Evolutionary conservation across 768 basidiomycete genomes (phyloP), one percentile per base, ranked within the genome.

Genomic region (Auricularia heimuer): DNA sequence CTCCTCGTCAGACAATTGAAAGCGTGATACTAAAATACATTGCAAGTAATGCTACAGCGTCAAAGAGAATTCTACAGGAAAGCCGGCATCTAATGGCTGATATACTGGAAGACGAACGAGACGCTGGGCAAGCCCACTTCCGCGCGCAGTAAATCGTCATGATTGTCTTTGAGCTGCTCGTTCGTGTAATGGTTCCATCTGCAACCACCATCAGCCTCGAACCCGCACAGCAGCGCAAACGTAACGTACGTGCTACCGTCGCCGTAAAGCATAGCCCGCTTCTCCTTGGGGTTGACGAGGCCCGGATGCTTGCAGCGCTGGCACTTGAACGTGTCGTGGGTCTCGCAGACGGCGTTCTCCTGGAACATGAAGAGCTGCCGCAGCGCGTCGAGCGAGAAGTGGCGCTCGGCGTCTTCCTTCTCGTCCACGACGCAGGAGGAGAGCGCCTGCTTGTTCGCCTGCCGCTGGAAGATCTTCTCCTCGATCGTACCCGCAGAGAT

Each of bases 111-210:
- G 54, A 95, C 94, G 71, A 93, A 96, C 0, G 94, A 95, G 61
- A 98, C 89, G 67, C 94, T 89, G 3, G 86, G 83, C 54, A 85
- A 69, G 10, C 90, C 92, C 47, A 88, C 83, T 74, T 99, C 97
- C 2, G 92, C 93, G 34, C 97, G 84, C 39, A 99, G 79, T 54
- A 99, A 81, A 73, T 98, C 96, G 71, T 99, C 97, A 70, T 99
- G 97, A 70, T 97, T 94, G 70, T 85, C 89, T 74, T 84, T 86
- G 60, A 99, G 80, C 71, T 97, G 92, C 0, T 74, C 78, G 69
- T 97, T 98, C 3, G 91, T 90, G 73, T 93, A 94, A 72, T 99
- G 97, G 74, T 99, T 98, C 97, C 97, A 98, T 34, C 95, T 97
- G 71, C 35, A 61, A 51, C 33, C 11, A 21, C 18, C 54, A 54